These are phyloP conservation scores for Teunomyces lycoperdinae DNA, from an alignment of 805 yeast genomes.

Conservation along the genomic window DNA sequence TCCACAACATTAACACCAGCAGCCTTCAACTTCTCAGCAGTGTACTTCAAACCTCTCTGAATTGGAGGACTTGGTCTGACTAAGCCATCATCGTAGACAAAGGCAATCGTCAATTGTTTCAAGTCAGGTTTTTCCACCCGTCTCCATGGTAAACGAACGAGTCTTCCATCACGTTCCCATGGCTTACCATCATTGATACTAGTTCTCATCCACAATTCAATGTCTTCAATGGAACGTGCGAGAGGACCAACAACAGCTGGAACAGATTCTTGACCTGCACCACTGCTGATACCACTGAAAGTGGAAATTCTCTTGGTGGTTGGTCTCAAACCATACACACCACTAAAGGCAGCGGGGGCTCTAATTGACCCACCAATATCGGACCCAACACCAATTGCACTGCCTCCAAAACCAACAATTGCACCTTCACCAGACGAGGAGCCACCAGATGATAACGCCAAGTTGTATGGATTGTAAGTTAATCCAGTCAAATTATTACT, in stretches of 20 bases:
- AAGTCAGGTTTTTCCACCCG: slow-evolving; percentile 41
- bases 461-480: slow-evolving; percentile 57
- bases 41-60: slow-evolving; percentile 47
- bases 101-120: slow-evolving; percentile 52
- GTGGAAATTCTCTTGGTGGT: slow-evolving; percentile 49
- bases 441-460: slow-evolving; percentile 64
- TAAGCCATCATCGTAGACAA: slow-evolving; percentile 61
- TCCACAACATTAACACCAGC: slow-evolving; percentile 59
- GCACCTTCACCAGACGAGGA: slow-evolving; percentile 75
- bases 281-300: slow-evolving; percentile 49
- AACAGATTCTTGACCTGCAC: slow-evolving; percentile 64
- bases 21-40: slow-evolving; percentile 50
- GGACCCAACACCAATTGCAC: slow-evolving; percentile 63
- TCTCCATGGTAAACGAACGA: slow-evolving; percentile 54
- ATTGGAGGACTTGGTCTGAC: slow-evolving; percentile 70
- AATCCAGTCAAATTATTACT: slow-evolving; percentile 58
- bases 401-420: slow-evolving; percentile 54
- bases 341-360: slow-evolving; percentile 64
- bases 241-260: slow-evolving; percentile 68
- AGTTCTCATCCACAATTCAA: slow-evolving; percentile 63
- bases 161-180: slow-evolving; percentile 51
- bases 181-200: slow-evolving; percentile 64
- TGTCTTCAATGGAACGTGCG: slow-evolving; percentile 61
- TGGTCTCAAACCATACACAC: slow-evolving; percentile 63
- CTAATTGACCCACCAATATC: slow-evolving; percentile 74